These are phyloP conservation scores for Saraca asoca DNA, from an alignment of 331 rosid genomes.

Conservation along the genomic window DNA sequence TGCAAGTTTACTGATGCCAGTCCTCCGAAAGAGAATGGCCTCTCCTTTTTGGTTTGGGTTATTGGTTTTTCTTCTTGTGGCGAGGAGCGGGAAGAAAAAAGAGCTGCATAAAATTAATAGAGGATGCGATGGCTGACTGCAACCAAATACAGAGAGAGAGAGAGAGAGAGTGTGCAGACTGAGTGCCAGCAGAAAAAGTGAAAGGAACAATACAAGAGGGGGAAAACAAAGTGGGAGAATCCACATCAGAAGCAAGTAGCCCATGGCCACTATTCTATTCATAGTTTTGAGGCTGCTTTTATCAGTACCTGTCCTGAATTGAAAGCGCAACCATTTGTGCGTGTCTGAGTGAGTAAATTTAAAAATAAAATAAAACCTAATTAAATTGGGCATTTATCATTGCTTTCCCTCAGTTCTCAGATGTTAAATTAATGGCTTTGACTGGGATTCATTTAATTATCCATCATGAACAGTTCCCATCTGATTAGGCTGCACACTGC, in stretches of 20 bases:
- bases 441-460: constrained; percentile 20
- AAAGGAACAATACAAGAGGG: constrained; percentile 63
- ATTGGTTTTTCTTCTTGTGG: neutral
- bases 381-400: constrained; percentile 33
- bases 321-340: constrained; percentile 31
- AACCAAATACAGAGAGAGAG: constrained; percentile 36
- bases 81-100: neutral
- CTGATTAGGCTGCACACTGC: constrained; percentile 10
- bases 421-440: constrained; percentile 26
- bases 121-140: constrained; percentile 27
- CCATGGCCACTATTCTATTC: constrained; percentile 20
- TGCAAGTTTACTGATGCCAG: constrained; percentile 17
- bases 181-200: constrained; percentile 51
- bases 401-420: constrained; percentile 22
- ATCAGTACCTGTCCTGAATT: constrained; percentile 21
- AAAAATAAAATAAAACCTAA: constrained; percentile 7
- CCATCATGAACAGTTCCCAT: constrained; percentile 1
- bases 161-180: constrained; percentile 31
- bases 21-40: constrained; percentile 1
- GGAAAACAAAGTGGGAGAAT: constrained; percentile 41
- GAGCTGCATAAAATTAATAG: constrained; percentile 25
- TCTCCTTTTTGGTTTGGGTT: constrained; percentile 1
- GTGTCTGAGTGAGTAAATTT: constrained; percentile 21
- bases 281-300: constrained; percentile 29
- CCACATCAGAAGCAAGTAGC: constrained; percentile 43